Evolutionary conservation across 441 rosid genomes (phyloP).

Genomic region (Oxalis stricta): DNA sequence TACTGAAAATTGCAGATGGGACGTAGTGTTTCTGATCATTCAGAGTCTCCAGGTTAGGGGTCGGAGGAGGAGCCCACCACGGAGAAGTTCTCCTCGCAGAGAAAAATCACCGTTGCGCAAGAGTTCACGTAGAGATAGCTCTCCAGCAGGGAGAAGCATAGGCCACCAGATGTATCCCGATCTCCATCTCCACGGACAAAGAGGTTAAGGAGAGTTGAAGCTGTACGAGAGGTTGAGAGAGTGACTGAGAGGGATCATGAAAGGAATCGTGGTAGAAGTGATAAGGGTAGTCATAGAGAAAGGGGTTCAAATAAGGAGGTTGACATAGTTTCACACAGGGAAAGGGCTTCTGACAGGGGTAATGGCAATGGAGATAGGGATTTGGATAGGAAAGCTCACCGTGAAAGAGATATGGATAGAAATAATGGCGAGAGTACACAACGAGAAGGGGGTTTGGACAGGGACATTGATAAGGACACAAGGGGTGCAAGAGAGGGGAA

Average conservation of each 20-base stretch:
- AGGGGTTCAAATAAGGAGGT: slow-evolving; percentile 13
- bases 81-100: slow-evolving; percentile 18
- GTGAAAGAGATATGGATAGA: slow-evolving; percentile 13
- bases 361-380: too few relatives aligned
- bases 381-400: slow-evolving; percentile 14
- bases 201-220: slow-evolving; percentile 18
- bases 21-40: slow-evolving; percentile 19
- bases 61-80: slow-evolving; percentile 19
- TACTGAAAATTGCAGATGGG: slow-evolving; percentile 26
- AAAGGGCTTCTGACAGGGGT: too few relatives aligned
- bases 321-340: slow-evolving; percentile 22
- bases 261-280: slow-evolving; percentile 1
- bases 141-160: slow-evolving; percentile 21
- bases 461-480: slow-evolving; percentile 10
- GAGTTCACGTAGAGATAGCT: slow-evolving; percentile 24
- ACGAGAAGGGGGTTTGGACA: slow-evolving; percentile 10
- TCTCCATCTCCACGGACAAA: slow-evolving; percentile 36
- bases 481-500: slow-evolving; percentile 12
- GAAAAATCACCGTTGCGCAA: slow-evolving; percentile 34
- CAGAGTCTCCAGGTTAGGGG: slow-evolving; percentile 36
- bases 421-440: background rate
- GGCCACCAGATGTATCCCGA: slow-evolving; percentile 9
- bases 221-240: slow-evolving; percentile 17
- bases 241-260: slow-evolving; percentile 9
- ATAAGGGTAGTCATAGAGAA: background rate